Evolutionary conservation across 768 basidiomycete genomes (phyloP).

Genomic region (Kwoniella heveanensis): DNA sequence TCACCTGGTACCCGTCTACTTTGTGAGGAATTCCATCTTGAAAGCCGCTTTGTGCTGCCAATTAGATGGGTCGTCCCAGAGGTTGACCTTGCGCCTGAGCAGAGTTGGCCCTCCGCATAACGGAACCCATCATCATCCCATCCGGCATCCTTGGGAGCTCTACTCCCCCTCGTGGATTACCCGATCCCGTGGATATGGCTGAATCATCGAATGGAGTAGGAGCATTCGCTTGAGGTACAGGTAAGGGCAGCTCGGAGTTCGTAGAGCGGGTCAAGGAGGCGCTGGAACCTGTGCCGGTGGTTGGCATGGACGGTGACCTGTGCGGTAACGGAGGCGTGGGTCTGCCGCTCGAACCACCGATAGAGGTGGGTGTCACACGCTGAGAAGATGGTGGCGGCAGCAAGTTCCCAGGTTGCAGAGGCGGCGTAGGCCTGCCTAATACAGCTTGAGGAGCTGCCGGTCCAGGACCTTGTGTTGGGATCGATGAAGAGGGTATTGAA

Average conservation of each 20-base stretch:
- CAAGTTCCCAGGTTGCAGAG: not conserved
- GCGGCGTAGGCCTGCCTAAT: constrained; percentile 11
- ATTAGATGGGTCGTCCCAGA: not conserved
- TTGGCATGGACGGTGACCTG: constrained; percentile 4
- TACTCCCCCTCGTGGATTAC: not conserved
- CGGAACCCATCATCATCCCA: constrained; percentile 18
- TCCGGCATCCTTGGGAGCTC: not conserved
- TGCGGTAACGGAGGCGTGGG: not conserved
- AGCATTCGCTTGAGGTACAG: not conserved
- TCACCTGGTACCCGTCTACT: too few species aligned
- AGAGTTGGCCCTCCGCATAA: constrained; percentile 26
- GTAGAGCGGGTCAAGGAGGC: not conserved
- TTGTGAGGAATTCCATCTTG: too few species aligned
- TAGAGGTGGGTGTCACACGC: not conserved
- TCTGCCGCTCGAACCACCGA: not conserved
- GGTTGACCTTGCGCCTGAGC: constrained; percentile 2
- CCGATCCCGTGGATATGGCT: not conserved
- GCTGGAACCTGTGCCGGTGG: not conserved
- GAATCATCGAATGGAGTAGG: not conserved
- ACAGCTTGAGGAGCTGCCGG: constrained; percentile 13
- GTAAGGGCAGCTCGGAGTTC: not conserved
- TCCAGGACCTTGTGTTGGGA: not conserved
- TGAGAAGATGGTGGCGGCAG: not conserved
- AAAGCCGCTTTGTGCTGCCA: too few species aligned
- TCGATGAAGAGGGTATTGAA: not conserved